Base-by-base conservation (phyloP, 2,329 filamentous ascomycete species). In the Colletotrichum sp. region DNA sequence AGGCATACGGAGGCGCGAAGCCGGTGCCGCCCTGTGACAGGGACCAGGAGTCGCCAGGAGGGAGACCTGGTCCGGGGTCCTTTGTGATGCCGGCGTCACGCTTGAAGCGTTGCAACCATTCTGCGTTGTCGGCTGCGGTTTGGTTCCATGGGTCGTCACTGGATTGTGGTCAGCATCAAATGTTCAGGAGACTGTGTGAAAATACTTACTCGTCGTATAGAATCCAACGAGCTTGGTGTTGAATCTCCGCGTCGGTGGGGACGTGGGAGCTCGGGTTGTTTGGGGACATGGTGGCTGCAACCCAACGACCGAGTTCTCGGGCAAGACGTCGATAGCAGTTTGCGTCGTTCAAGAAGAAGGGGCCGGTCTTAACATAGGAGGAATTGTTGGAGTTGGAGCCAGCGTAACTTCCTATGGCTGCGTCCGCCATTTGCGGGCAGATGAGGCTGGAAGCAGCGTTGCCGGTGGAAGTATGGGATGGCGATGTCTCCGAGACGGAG, bases 101-200 rank as follows among this genome's bases (percentile, higher is more conserved):
- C 82, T 93, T 93, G 84, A 93, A 93, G 60, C 91, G 88, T 72
- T 88, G 86, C 15, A 93, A 86, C 92, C 92, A 93, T 81, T 93
- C 91, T 1, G 86, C 87, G 77, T 93, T 93, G 79, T 93, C 92
- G 34, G 91, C 91, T 1, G 90, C 90, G 0, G 91, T 93, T 78
- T 92, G 89, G 80, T 93, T 93, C 89, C 91, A 92, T 4, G 90
- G 90, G 79, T 93, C 91, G 72, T 93, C 91, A 72, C 90, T 91
- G 60, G 5, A 28, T 57, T 8, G 6, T 49, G 28, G 77, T 82
- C 77, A 84, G 79, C 65, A 8, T 21, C 15, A 16, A n/a, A 8
- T 36, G 26, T 16, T 44, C 26, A 44, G 9, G 62, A 30, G 28
- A 12, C 26, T 32, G 57, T 13, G 32, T 4, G 15, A 13, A 2